Conservation (phyloP, 805 yeast species). For the Wickerhamomyces chambardii region DNA sequence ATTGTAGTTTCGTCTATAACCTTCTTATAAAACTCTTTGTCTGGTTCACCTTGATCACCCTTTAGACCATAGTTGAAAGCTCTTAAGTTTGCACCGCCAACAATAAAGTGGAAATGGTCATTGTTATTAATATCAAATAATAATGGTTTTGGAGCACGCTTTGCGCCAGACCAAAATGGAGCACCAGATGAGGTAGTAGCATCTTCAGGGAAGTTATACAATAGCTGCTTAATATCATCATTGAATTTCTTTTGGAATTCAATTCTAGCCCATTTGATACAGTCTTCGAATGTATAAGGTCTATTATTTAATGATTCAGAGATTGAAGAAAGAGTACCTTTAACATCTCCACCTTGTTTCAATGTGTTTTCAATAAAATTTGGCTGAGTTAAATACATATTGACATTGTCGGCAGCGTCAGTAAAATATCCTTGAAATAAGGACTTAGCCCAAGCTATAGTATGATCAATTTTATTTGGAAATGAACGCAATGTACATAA, state of each 20-base stretch:
- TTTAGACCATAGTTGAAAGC: slow-evolving; percentile 88
- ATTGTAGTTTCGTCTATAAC: slow-evolving; percentile 42
- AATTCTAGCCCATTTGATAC: slow-evolving; percentile 89
- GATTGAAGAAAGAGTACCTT: slow-evolving; percentile 78
- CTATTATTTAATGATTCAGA: slow-evolving; percentile 66
- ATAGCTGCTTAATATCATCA: slow-evolving; percentile 81
- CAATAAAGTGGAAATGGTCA: slow-evolving; percentile 76
- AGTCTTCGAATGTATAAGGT: slow-evolving; percentile 87
- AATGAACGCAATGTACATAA: slow-evolving; percentile 94
- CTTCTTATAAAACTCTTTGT: slow-evolving; percentile 37
- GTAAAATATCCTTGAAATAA: slow-evolving; percentile 86
- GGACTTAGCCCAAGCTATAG: slow-evolving; percentile 98
- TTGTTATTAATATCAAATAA: slow-evolving; percentile 64
- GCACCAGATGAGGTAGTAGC: slow-evolving; percentile 85
- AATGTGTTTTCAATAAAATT: slow-evolving; percentile 86
- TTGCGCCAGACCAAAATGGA: slow-evolving; percentile 97
- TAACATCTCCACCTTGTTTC: slow-evolving; percentile 88
- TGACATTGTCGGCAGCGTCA: slow-evolving; percentile 91
- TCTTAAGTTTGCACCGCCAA: slow-evolving; percentile 84
- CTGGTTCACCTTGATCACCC: slow-evolving; percentile 51
- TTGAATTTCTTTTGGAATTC: slow-evolving; percentile 82
- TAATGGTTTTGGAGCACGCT: slow-evolving; percentile 90
- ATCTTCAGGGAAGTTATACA: slow-evolving; percentile 92
- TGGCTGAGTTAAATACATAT: slow-evolving; percentile 83
- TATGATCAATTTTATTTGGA: slow-evolving; percentile 97